Evolutionary conservation across 139 green algal species (phyloP), one percentile per base, ranked within the genome.

Genomic region (Spirogloea muscicola): DNA sequence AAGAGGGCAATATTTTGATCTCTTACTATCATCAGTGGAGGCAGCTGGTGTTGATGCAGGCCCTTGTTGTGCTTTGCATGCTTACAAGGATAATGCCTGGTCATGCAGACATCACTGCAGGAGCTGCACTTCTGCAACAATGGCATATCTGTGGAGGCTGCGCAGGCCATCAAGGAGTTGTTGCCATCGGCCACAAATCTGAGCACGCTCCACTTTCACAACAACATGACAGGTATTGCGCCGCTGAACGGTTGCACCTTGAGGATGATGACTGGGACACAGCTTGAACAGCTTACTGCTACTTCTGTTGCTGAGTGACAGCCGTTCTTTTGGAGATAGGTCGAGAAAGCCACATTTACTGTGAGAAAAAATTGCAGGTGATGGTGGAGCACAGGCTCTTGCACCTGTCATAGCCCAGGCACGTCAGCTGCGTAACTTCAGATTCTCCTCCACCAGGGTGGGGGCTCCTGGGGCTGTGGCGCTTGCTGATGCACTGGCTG

Each of bases 161-260:
- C 67, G 0, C 6, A 18, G 2, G 67, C 68, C 25, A 72, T 80
- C 27, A 18, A 10, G 3, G 76, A 83, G 25, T 16, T 65, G 5
- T 36, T 83, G 44, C 57, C 58, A 0, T 36, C 51, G 21, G 29
- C 40, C 7, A 3, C 21, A 1, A 37, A 52, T 4, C 58, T 83
- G 1, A 39, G 59, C 40, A 61, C n/a, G 36, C 41, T 97, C 49
- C 89, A 94, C 73, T 84, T 98, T 21, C 91, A 88, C 86, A 98
- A 98, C 88, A 98, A 98, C 87, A 97, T 96, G 91, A 93, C 70
- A 31, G 74, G 74, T 82, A 42, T n/a, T n/a, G n/a, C n/a, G n/a
- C n/a, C n/a, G n/a, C n/a, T 13, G 64, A 21, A 55, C 46, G 21
- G 21, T 55, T 55, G n/a, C n/a, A n/a, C n/a, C n/a, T n/a, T n/a